A percentile compares a stretch with the other conserved stretches of the same genome.
Conservation (phyloP, 352 stramenopile species). For the Globisporangium canariense region DNA sequence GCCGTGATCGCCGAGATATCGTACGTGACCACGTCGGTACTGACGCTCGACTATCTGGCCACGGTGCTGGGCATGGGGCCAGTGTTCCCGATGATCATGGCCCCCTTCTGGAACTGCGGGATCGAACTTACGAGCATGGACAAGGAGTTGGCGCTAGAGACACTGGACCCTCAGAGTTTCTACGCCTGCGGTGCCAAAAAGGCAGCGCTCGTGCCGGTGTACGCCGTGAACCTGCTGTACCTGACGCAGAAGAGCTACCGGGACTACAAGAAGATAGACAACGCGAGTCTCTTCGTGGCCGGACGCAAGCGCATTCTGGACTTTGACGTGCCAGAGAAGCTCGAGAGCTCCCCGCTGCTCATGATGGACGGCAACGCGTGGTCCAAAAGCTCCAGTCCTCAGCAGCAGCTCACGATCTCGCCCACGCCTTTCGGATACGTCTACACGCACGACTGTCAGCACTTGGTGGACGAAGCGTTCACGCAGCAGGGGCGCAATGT, state of each 20-base stretch:
- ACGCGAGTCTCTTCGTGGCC: conserved; percentile 32
- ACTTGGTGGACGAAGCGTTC: conserved; percentile 24
- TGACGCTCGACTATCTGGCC: conserved; percentile 32
- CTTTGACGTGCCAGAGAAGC: conserved; percentile 26
- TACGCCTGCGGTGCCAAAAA: conserved; percentile 23
- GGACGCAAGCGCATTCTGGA: conserved; percentile 23
- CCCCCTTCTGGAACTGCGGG: conserved; percentile 41
- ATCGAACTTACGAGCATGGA: conserved; percentile 39
- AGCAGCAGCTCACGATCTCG: neutral
- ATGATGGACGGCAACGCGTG: conserved; percentile 31
- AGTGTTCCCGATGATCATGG: conserved; percentile 29
- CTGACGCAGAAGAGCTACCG: conserved; percentile 34
- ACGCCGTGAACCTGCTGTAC: conserved; percentile 40
- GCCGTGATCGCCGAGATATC: conserved; percentile 41
- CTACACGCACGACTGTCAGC: conserved; percentile 30
- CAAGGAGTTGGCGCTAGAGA: conserved; percentile 22
- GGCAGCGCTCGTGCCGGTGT: conserved; percentile 22
- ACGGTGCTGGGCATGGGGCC: conserved; percentile 34
- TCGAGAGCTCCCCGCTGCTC: conserved; percentile 25
- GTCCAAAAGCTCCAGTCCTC: conserved; percentile 21
- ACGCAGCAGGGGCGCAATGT: conserved; percentile 34
- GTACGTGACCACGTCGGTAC: conserved; percentile 24
- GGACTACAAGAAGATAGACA: conserved; percentile 40
- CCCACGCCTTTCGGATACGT: conserved; percentile 36
- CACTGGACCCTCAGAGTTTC: conserved; percentile 24